Percentiles rank a stretch among this genome's conserved stretches.
Evolutionary conservation across 306 rosid species (phyloP).

Genomic region (Dalbergia oliveri): DNA sequence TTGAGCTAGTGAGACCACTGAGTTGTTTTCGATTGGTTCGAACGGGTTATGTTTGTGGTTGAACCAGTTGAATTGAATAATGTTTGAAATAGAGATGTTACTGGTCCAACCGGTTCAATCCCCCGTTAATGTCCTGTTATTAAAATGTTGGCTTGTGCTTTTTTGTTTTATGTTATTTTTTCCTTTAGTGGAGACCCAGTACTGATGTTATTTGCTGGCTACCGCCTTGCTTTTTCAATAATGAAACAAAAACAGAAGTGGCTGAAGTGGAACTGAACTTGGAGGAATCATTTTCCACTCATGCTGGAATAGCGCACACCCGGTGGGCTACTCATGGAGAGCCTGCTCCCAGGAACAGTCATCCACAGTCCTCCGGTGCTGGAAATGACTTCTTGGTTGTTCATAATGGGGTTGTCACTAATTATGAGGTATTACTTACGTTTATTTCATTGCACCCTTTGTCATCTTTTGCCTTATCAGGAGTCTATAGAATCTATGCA

Average conservation of each 20-base stretch:
- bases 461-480: slow-evolving; percentile 4
- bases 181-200: not conserved
- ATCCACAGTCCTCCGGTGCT: slow-evolving; percentile 86
- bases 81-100: not conserved
- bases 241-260: slow-evolving; percentile 65
- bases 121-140: not conserved
- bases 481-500: not conserved
- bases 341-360: slow-evolving; percentile 93
- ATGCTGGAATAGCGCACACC: slow-evolving; percentile 95
- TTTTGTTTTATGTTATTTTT: not conserved
- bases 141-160: not conserved
- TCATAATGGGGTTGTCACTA: slow-evolving; percentile 92
- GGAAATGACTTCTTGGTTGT: slow-evolving; percentile 91
- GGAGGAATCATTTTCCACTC: slow-evolving; percentile 70
- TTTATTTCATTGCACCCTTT: not conserved
- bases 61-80: not conserved
- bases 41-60: not conserved
- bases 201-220: not conserved
- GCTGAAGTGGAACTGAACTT: slow-evolving; percentile 68
- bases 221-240: not conserved
- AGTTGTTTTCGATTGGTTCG: not conserved
- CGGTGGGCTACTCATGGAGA: slow-evolving; percentile 99
- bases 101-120: not conserved
- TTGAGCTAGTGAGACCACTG: not conserved
- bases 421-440: slow-evolving; percentile 74